Percentiles rank a stretch among this genome's conserved stretches.
These are phyloP conservation scores for Gossypium bickii DNA, from an alignment of 345 rosid genomes.

Conservation along the genomic window DNA sequence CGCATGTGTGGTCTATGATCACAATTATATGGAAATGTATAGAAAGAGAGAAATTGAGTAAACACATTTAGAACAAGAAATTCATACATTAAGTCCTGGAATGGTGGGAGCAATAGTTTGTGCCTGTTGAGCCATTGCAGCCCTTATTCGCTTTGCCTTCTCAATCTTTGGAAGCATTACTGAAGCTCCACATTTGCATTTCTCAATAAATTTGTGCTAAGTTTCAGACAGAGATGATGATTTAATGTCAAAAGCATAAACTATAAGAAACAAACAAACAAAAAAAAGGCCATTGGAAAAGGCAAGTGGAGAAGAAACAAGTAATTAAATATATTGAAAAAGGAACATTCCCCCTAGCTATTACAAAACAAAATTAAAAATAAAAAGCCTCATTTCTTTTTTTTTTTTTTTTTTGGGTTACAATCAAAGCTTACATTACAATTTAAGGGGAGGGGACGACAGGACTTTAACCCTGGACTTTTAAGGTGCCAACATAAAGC, in stretches of 20 bases:
- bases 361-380: not conserved
- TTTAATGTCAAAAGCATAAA: conserved; percentile 20
- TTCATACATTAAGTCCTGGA: conserved; percentile 41
- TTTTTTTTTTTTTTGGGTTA: too few relatives aligned
- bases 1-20: not conserved
- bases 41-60: conserved; percentile 9
- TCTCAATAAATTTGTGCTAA: conserved; percentile 91
- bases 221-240: conserved; percentile 26
- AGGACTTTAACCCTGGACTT: too few relatives aligned
- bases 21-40: not conserved
- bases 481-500: too few relatives aligned
- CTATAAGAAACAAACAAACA: not conserved
- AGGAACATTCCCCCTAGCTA: not conserved
- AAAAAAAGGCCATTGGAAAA: not conserved
- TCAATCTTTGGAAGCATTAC: conserved; percentile 91
- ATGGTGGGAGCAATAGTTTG: conserved; percentile 42
- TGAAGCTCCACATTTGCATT: conserved; percentile 86
- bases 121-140: conserved; percentile 57
- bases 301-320: not conserved
- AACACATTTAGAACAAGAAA: conserved; percentile 10
- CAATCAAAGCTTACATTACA: too few relatives aligned
- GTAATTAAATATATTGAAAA: not conserved
- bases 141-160: conserved; percentile 73
- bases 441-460: too few relatives aligned
- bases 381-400: too few relatives aligned